Evolutionary conservation across 305 asterid species (phyloP).

Genomic region (Fraxinus platypoda): DNA sequence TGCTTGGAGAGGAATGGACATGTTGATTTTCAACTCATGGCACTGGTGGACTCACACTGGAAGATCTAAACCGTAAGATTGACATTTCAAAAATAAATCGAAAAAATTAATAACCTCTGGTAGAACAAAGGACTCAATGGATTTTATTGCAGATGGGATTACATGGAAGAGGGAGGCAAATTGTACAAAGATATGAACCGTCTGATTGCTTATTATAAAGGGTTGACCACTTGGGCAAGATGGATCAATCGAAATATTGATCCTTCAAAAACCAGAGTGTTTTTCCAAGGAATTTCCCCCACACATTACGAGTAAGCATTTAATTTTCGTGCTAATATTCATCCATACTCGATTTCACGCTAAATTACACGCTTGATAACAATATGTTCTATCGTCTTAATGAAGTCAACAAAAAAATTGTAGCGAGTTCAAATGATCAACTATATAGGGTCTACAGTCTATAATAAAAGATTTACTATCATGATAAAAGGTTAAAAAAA

Average conservation of each 20-base stretch:
- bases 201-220: conserved; percentile 73
- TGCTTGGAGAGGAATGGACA: conserved; percentile 79
- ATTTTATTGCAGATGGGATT: conserved; percentile 63
- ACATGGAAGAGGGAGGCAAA: conserved; percentile 64
- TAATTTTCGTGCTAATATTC: background rate
- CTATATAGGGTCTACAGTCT: background rate
- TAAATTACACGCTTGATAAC: background rate
- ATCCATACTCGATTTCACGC: background rate
- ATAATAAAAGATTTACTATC: too few species aligned
- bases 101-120: background rate
- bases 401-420: too few species aligned
- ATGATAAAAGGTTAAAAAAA: too few species aligned
- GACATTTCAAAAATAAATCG: background rate
- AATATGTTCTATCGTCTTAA: background rate
- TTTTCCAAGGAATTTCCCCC: conserved; percentile 89
- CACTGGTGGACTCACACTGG: conserved; percentile 98
- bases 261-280: conserved; percentile 72
- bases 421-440: background rate
- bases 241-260: conserved; percentile 69
- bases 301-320: conserved; percentile 67
- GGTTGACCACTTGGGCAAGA: conserved; percentile 85
- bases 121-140: background rate
- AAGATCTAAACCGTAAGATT: conserved; percentile 67
- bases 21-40: conserved; percentile 87
- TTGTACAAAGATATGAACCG: conserved; percentile 83